Base-by-base conservation (phyloP, 2,329 filamentous ascomycete species). In the Calonectria naviculata region DNA sequence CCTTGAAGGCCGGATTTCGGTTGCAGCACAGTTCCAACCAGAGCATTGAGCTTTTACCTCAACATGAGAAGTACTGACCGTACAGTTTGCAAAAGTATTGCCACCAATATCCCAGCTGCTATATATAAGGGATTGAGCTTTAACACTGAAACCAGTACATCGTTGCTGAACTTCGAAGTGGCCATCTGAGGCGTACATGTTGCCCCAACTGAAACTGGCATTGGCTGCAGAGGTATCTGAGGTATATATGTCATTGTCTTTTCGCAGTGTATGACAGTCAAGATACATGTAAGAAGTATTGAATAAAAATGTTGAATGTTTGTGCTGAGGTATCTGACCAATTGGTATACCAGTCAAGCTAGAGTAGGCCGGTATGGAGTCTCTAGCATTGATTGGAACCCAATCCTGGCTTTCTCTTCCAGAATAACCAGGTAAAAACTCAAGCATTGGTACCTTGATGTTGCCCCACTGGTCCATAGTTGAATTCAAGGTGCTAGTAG, bases 401-500 rank as follows among this genome's bases (percentile, higher is more conserved):
- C 63, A 65, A 2, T 44, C 47, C 7, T 46, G 19, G 13, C 47
- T 44, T 9, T 42, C 31, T 24, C 2, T 5, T 12, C 63, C 47
- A 17, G 31, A 31, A 54, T 56, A 65, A 4, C 36, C 47, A 2
- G 47, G 47, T 19, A 65, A 34, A 15, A 29, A 56, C 47, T 65
- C 63, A 15, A 65, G 24, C 24, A 65, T 56, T 7, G 63, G 63
- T 26, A 65, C 28, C 10, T 56, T 65, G 34, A 65, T 34, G 10
- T 65, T 65, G 4, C 63, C 47, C 63, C 63, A 65, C 24, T 44
- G 63, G 26, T 65, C 63, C 63, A 54, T 65, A 34, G 26, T 56
- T 3, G 63, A 65, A n/a, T 65, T 65, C 6, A 21, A 24, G 13
- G 34, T 56, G 19, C 21, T 44, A 3, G 38, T 49, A 6, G 63